A percentile compares a stretch with the other conserved stretches of the same genome.
phyloP scores from a whole-genome alignment of 305 asterid species.

The Fraxinus nigra region DNA sequence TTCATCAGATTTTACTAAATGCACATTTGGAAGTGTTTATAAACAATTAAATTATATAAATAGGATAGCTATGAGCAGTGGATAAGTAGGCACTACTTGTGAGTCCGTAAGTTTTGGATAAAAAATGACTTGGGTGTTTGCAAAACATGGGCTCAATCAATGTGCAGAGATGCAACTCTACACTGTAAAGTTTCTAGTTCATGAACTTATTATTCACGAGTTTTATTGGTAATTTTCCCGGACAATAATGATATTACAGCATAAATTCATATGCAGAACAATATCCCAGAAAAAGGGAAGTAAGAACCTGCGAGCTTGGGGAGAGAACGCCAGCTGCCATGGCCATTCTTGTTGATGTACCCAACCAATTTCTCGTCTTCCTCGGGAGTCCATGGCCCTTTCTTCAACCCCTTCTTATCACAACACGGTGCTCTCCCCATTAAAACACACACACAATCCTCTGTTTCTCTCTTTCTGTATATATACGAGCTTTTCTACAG shows the following conservation, averaged over 20 bases:
- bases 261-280: not conserved
- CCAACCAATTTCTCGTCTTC: conserved; percentile 80
- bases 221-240: not conserved
- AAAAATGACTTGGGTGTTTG: not conserved
- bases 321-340: conserved; percentile 89
- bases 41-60: not conserved
- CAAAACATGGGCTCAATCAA: not conserved
- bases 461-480: not conserved
- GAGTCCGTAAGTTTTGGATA: not conserved
- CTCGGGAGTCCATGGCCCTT: conserved; percentile 95
- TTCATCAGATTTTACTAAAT: not conserved
- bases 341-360: conserved; percentile 68
- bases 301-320: conserved; percentile 76
- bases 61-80: not conserved
- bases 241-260: not conserved
- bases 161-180: not conserved
- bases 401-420: conserved; percentile 90
- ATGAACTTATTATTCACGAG: not conserved
- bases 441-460: conserved; percentile 9
- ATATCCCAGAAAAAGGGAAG: not conserved
- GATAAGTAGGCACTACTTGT: not conserved
- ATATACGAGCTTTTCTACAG: not conserved
- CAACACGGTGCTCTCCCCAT: conserved; percentile 98
- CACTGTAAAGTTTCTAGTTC: not conserved
- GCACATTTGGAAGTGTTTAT: not conserved